Evolutionary conservation across 139 green algal genomes (phyloP).

Genomic region (Ostreobium quekettii): DNA sequence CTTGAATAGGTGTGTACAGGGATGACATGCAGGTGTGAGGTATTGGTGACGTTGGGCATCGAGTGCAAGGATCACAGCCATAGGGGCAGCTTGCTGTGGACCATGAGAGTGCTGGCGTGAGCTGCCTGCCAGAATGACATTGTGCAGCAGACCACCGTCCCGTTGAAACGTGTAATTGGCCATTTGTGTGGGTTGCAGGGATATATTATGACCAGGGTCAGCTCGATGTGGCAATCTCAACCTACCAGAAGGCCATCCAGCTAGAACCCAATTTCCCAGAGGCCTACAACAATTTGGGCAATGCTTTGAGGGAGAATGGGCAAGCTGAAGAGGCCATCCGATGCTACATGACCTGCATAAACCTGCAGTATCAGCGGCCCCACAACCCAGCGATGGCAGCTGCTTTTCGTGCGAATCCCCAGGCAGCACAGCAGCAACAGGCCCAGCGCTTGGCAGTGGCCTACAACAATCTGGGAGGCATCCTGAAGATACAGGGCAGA

Average conservation of each 20-base stretch:
- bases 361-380: conserved; percentile 49
- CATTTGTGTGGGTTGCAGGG: too few relatives aligned
- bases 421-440: conserved; percentile 17
- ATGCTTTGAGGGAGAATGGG: conserved; percentile 57
- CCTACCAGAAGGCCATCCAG: conserved; percentile 57
- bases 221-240: conserved; percentile 48
- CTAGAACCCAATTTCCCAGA: conserved; percentile 64
- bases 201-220: conserved; percentile 62
- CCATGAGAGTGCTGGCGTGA: too few relatives aligned
- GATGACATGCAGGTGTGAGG: too few relatives aligned
- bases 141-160: too few relatives aligned
- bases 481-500: conserved; percentile 43
- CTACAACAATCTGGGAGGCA: conserved; percentile 75
- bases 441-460: conserved; percentile 58
- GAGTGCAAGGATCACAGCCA: too few relatives aligned
- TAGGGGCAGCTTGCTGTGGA: too few relatives aligned
- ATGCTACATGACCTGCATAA: conserved; percentile 70
- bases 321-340: conserved; percentile 53
- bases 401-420: conserved; percentile 13
- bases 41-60: too few relatives aligned
- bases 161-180: too few relatives aligned
- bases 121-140: too few relatives aligned
- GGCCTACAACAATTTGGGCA: conserved; percentile 80
- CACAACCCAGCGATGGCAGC: conserved; percentile 12
- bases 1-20: too few relatives aligned